phyloP scores from a whole-genome alignment of 805 yeast species.

The Phaffomyces opuntiae region DNA sequence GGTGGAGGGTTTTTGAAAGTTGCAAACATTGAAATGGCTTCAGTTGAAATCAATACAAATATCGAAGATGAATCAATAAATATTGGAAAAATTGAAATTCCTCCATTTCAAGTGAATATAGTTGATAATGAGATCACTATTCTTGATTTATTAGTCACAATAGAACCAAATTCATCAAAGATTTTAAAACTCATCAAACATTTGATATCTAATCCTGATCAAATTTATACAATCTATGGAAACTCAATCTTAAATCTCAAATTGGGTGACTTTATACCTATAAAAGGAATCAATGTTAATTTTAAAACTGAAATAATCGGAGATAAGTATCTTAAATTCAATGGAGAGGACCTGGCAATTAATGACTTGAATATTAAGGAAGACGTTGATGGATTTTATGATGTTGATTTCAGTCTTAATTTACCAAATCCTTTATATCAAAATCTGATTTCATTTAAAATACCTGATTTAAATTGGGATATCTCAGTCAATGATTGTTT shows the following conservation, averaged over 20 bases:
- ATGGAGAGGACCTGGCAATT: conserved; percentile 18
- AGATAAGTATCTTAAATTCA: conserved; percentile 15
- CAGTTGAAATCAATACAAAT: conserved; percentile 10
- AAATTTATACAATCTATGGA: conserved; percentile 28
- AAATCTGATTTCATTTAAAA: conserved; percentile 15
- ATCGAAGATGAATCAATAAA: conserved; percentile 9
- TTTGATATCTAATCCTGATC: conserved; percentile 25
- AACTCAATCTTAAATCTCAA: conserved; percentile 24
- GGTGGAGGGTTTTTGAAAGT: conserved; percentile 27
- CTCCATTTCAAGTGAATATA: conserved; percentile 29
- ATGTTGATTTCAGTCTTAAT: conserved; percentile 16
- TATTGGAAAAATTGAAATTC: conserved; percentile 28
- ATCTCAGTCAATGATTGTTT: conserved; percentile 31
- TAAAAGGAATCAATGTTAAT: conserved; percentile 25
- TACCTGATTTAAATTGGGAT: conserved; percentile 34
- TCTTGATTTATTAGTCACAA: conserved; percentile 23
- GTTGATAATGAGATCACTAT: conserved; percentile 21
- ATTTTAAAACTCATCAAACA: conserved; percentile 27
- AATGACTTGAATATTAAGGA: conserved; percentile 17
- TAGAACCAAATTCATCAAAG: conserved; percentile 28
- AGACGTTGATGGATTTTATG: conserved; percentile 10
- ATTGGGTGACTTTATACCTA: conserved; percentile 27
- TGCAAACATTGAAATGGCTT: conserved; percentile 26
- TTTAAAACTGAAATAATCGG: conserved; percentile 25
- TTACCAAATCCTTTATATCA: conserved; percentile 19